A percentile compares a stretch with the other conserved stretches of the same genome.
phyloP scores from a whole-genome alignment of 2,329 filamentous ascomycete species.

The Mycocentrospora acerina region DNA sequence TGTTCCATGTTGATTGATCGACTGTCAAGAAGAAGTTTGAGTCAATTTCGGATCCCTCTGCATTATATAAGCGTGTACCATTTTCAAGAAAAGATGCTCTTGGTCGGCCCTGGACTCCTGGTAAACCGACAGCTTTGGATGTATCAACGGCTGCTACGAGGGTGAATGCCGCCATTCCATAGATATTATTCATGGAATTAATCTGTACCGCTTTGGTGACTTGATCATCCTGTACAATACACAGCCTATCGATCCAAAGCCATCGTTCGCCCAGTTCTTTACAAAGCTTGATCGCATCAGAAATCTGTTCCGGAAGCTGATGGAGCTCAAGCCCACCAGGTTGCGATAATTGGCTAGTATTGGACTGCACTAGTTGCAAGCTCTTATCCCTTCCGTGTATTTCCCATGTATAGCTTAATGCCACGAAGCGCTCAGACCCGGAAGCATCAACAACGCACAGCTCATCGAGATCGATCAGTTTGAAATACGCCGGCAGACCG shows the following conservation, averaged over 20 bases:
- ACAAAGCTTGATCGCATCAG: neutral
- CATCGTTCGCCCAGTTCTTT: neutral
- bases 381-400: no score
- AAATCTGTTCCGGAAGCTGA: neutral
- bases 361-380: no score
- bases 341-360: no score
- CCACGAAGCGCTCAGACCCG: no score
- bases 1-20: slow-evolving; percentile 34
- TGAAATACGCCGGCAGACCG: no score
- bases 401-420: no score
- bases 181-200: slow-evolving; percentile 2
- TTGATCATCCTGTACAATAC: slow-evolving; percentile 2
- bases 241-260: neutral
- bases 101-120: neutral
- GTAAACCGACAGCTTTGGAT: neutral
- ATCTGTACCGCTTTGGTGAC: neutral
- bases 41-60: neutral
- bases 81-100: neutral
- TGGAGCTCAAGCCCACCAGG: neutral
- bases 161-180: neutral
- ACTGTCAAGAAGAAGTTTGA: neutral
- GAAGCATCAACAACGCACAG: no score
- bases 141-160: neutral
- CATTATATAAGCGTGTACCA: neutral
- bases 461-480: no score